These are phyloP conservation scores for Orbilia oligospora DNA, from an alignment of 2,329 filamentous ascomycete genomes.

Conservation along the genomic window DNA sequence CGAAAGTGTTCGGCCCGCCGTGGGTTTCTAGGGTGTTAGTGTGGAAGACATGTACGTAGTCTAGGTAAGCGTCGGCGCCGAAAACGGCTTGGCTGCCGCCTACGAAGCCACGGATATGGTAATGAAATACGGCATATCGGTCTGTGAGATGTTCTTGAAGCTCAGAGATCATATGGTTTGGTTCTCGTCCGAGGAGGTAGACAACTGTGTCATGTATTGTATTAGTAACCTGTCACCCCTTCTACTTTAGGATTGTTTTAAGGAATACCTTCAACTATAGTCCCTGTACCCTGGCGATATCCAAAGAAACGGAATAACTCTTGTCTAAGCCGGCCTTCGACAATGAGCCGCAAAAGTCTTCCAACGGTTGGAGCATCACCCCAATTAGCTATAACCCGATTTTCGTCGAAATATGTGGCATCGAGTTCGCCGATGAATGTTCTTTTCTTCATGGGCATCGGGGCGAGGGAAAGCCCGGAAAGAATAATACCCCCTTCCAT, in stretches of 20 bases:
- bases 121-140: conserved; percentile 20
- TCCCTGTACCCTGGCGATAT: not conserved
- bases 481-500: not conserved
- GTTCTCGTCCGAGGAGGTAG: conserved; percentile 13
- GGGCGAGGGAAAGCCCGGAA: not conserved
- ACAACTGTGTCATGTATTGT: not conserved
- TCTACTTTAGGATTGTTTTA: not conserved
- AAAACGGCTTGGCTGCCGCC: not conserved
- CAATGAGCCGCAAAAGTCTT: conserved; percentile 10
- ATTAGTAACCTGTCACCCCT: not conserved
- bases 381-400: not conserved
- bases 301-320: conserved; percentile 22
- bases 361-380: conserved; percentile 13
- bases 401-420: not conserved
- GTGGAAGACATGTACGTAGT: conserved; percentile 20
- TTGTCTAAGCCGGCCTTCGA: not conserved
- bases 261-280: conserved; percentile 18
- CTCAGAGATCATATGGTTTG: not conserved
- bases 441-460: conserved; percentile 12
- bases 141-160: conserved; percentile 14
- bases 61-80: not conserved
- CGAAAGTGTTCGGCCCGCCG: not conserved
- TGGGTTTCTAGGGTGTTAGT: conserved; percentile 11
- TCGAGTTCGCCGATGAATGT: conserved; percentile 2
- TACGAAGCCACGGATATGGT: not conserved